Evolutionary conservation across 2,329 filamentous ascomycete genomes (phyloP), one percentile per base, ranked within the genome.

Genomic region (Claviceps citrina): DNA sequence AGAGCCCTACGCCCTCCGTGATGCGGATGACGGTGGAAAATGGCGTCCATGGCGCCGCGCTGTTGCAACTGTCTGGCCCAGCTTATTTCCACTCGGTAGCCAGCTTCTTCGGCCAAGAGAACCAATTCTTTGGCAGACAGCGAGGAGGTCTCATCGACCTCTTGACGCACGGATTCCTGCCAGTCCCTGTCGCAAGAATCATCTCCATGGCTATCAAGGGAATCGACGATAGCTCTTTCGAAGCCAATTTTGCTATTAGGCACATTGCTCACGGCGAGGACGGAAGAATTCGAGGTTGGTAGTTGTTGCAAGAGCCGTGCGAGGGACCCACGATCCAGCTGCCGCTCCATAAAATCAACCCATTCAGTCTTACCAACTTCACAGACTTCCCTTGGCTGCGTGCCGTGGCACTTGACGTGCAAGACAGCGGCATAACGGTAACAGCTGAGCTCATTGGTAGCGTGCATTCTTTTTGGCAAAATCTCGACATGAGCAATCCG

Each of bases 81-180:
- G 36, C 58, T 55, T 0, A 56, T 50, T 22, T 68, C 61, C 22
- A 68, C 66, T 15, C 63, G 49, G 42, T 67, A 71, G 16, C 65
- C 64, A 18, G 57, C 49, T 18, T 48, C 46, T 40, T 56, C 27
- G n/a, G 47, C 47, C 3, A 56, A 31, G 20, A 47, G 36, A 0
- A 40, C 44, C 3, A 54, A 34, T 3, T 52, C 50, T 12, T 33
- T 15, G 0, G 46, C 35, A 5, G 46, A 43, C 0, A 46, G 37
- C 1, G 40, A 43, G 1, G 39, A 16, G 3, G 13, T 9, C 3
- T 30, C 9, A 15, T 44, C 3, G 7, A 39, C 38, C 2, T 15
- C 30, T 16, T 37, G 6, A 8, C 39, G 41, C 7, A 38, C 26
- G 16, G 16, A n/a, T 8, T 28, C 5, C 3, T 32, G 12, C 43